phyloP scores from a whole-genome alignment of 108 stramenopile genomes.

The Epithemia pelagica region DNA sequence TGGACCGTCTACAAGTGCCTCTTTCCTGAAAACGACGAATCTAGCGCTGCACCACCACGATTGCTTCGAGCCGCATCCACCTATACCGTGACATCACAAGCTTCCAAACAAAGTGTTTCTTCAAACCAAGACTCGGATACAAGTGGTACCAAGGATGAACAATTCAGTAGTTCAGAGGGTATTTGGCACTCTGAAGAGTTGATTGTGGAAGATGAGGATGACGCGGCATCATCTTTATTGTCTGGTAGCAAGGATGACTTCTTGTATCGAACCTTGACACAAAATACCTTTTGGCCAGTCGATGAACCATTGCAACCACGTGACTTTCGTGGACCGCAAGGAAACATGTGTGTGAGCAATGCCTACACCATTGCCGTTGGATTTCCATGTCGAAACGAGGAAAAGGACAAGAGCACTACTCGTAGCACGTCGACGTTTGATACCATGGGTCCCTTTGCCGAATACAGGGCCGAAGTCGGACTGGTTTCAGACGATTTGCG shows the following conservation, averaged over 20 bases:
- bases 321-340: conserved; percentile 82
- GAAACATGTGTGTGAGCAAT: conserved; percentile 84
- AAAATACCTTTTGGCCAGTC: conserved; percentile 38
- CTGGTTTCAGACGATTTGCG: conserved; percentile 52
- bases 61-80: conserved; percentile 38
- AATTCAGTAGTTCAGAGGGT: conserved; percentile 39
- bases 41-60: conserved; percentile 17
- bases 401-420: neutral
- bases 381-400: conserved; percentile 6
- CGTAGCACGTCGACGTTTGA: neutral
- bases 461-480: conserved; percentile 73
- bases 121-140: neutral
- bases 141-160: conserved; percentile 7
- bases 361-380: conserved; percentile 69
- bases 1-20: conserved; percentile 79
- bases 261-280: neutral
- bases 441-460: conserved; percentile 53
- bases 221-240: neutral
- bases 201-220: neutral
- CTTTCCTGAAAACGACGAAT: neutral
- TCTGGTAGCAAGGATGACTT: neutral
- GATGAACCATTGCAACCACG: conserved; percentile 37
- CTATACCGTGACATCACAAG: conserved; percentile 50
- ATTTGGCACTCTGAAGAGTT: conserved; percentile 60
- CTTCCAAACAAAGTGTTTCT: conserved; percentile 30